Evolutionary conservation across 2,329 filamentous ascomycete genomes (phyloP), one percentile per base, ranked within the genome.

Genomic region (Penicillium sp.): DNA sequence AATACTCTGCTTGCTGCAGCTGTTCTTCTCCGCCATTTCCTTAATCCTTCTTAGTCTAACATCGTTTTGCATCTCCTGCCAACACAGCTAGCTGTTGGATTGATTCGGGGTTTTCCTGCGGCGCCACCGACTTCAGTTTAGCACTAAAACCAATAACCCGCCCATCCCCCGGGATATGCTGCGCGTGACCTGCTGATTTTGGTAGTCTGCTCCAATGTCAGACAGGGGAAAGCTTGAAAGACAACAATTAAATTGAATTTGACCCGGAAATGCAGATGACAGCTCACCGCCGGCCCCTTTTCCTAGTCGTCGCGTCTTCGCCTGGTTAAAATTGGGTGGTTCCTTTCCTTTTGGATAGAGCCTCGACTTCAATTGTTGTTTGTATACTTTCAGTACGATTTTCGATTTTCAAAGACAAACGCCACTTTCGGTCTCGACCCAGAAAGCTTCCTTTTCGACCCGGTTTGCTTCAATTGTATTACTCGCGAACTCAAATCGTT

Each of bases 121-220:
- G 48, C 56, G 46, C 45, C 50, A 35, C 49, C 48, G 23, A 23
- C 38, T 42, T 21, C 28, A 57, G 49, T 47, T 26, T 42, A 47
- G 28, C 51, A 48, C 56, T 58, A 58, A 54, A 46, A 52, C 45
- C 51, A 50, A 43, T 47, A 52, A 46, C 28, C 50, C 49, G 50
- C 43, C 49, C 30, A 38, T 28, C 33, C 38, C 45, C 55, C 50
- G 47, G 26, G 28, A 46, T 16, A 52, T 45, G 56, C 33, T 46
- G 30, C 56, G 51, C 56, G 56, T 53, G 56, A 57, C 55, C 56
- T 53, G 45, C 51, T 58, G 56, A 58, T 49, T 54, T 53, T 52
- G 55, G 46, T 24, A 57, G 43, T n/a, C 48, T 21, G 24, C 18
- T 24, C 24, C 35, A 26, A 40, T 40, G 48, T 33, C 7, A 14